Conservation (phyloP, 129 eudicot species). For the Tanacetum coccineum region DNA sequence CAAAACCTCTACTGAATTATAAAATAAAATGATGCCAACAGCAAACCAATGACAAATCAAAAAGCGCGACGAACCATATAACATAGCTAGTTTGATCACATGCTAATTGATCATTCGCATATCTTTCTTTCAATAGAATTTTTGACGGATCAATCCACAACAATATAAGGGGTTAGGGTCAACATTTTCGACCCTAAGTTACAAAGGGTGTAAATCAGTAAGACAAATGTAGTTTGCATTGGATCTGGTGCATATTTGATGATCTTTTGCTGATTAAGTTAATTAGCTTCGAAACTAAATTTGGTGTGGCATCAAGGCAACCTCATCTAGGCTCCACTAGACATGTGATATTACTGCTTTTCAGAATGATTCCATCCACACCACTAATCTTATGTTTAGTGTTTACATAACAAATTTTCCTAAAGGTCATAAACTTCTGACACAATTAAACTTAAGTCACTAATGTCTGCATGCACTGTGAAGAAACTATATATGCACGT, state of each 20-base stretch:
- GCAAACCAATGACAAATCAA: constrained; percentile 8
- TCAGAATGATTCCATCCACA: constrained; percentile 31
- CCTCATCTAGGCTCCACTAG: constrained; percentile 27
- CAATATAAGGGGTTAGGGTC: too few species aligned
- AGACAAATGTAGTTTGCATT: constrained; percentile 19
- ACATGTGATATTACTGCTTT: constrained; percentile 35
- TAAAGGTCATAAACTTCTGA: constrained; percentile 18
- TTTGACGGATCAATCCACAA: too few species aligned
- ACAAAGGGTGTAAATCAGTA: too few species aligned
- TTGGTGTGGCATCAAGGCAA: constrained; percentile 18
- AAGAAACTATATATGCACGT: constrained; percentile 19
- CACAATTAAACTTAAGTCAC: not conserved
- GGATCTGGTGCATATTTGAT: constrained; percentile 27
- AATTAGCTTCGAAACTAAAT: constrained; percentile 22
- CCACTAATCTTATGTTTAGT: constrained; percentile 14
- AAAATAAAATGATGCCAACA: not conserved
- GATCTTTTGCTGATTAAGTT: constrained; percentile 17
- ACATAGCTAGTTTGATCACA: too few species aligned
- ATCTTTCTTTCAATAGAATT: too few species aligned
- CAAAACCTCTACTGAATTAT: not conserved
- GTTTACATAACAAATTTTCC: constrained; percentile 10
- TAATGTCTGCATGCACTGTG: not conserved
- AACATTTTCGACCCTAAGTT: too few species aligned
- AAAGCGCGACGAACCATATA: constrained; percentile 1
- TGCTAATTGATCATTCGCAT: constrained; percentile 10